Percentiles rank a stretch among this genome's conserved stretches.
These are phyloP conservation scores for Penicillium sp. DNA, from an alignment of 2,329 filamentous ascomycete genomes.

Conservation along the genomic window DNA sequence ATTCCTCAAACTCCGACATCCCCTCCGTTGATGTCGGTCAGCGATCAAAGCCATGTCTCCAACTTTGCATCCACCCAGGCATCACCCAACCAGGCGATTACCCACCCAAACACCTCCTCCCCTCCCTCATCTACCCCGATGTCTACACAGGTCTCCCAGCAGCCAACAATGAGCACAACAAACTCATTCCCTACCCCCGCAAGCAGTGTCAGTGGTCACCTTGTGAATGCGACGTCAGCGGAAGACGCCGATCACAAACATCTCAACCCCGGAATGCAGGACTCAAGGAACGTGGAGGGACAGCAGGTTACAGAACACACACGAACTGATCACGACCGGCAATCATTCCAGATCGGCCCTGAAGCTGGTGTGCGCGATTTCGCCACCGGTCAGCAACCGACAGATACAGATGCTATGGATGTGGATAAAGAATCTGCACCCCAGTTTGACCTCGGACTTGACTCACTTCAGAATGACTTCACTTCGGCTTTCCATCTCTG, in stretches of 20 bases:
- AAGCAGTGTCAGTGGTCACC: constrained; percentile 44
- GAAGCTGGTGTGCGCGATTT: constrained; percentile 22
- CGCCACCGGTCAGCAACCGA: constrained; percentile 14
- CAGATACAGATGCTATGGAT: constrained; percentile 41
- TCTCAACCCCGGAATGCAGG: constrained; percentile 23
- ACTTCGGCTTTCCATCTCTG: constrained; percentile 50
- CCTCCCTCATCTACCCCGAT: constrained; percentile 44
- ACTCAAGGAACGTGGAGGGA: constrained; percentile 19
- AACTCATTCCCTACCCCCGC: constrained; percentile 49
- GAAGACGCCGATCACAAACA: constrained; percentile 41
- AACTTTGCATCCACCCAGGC: constrained; percentile 46
- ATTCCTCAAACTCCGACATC: constrained; percentile 43
- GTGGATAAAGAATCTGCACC: constrained; percentile 32
- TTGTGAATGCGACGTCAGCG: constrained; percentile 28
- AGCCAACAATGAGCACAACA: constrained; percentile 39
- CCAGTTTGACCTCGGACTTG: constrained; percentile 34
- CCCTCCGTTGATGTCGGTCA: constrained; percentile 53
- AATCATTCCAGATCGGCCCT: constrained; percentile 16
- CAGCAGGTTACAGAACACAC: constrained; percentile 30
- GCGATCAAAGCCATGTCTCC: constrained; percentile 50
- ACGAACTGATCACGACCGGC: constrained; percentile 38
- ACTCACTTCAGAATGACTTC: constrained; percentile 48
- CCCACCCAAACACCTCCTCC: constrained; percentile 42
- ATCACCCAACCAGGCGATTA: constrained; percentile 46
- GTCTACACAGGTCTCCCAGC: constrained; percentile 45